Base-by-base conservation (phyloP, 805 yeast genomes). In the Dipodascus geniculatus region DNA sequence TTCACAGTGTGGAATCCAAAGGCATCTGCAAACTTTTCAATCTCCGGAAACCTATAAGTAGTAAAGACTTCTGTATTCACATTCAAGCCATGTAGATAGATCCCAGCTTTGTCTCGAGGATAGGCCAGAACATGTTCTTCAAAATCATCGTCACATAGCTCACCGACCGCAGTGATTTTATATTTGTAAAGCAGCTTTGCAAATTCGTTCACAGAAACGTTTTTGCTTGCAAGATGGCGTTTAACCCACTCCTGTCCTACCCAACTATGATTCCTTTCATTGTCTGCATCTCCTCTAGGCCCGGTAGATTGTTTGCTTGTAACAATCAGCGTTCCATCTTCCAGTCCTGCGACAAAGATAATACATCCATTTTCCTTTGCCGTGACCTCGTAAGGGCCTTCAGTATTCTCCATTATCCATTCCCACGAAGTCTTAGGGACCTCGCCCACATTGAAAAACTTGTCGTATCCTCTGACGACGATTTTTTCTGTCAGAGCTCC, bases 351-450 rank as follows among this genome's bases (percentile, higher is more conserved):
- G 14, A 93, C 75, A 56, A 93, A 80, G 1, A 87, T 81, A 52
- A 93, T 89, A 63, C 97, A 93, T 0, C 99, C 99, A 64, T 93
- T 93, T 54, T 95, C 95, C 65, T 93, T 93, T 38, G 83, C 73
- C 0, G 96, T 82, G 1, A 89, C 78, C 19, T 77, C 78, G 65
- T 84, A 93, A 0, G 97, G 96, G 0, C 96, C 96, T 2, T 44
- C 31, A 0, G 93, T 83, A 31, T 72, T 60, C 0, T 58, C 50
- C n/a, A 62, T 60, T 2, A 89, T 63, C 59, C 65, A 62, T 0
- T 67, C 68, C 72, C 80, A 74, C 55, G 72, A 75, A 0, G 95
- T 83, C 3, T 58, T 57, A 0, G 68, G 58, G 1, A 77, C 74
- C 65, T 93, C 99, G 57, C 74, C 78, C 2, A 88, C 72, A 63